Percentiles rank a stretch among this genome's conserved stretches.
phyloP scores from a whole-genome alignment of 2,329 filamentous ascomycete genomes.

The Knoxdaviesia capensis region DNA sequence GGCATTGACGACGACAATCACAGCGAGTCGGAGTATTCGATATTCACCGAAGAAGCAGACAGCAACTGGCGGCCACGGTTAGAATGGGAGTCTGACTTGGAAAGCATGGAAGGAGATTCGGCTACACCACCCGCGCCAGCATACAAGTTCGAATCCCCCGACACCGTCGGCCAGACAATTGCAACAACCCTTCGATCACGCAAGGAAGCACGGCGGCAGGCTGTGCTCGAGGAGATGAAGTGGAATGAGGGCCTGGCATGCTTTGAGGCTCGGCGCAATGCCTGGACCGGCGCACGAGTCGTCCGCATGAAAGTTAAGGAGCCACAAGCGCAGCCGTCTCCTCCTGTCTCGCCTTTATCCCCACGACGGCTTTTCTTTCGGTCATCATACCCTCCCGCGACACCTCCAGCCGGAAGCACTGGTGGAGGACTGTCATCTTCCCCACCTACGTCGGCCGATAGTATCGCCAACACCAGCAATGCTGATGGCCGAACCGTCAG shows the following conservation, averaged over 20 bases:
- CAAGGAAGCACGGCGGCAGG: slow-evolving; percentile 34
- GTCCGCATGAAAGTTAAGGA: slow-evolving; percentile 19
- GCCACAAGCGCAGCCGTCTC: no score
- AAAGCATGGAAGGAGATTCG: background rate
- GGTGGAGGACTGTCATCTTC: no score
- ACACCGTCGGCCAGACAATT: slow-evolving; percentile 21
- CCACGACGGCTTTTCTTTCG: slow-evolving; percentile 3
- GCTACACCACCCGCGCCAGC: background rate
- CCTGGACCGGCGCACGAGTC: slow-evolving; percentile 63
- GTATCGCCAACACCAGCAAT: no score
- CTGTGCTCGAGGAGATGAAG: slow-evolving; percentile 39
- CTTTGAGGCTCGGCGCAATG: slow-evolving; percentile 58
- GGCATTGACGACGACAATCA: slow-evolving; percentile 14
- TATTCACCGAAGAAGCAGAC: slow-evolving; percentile 31
- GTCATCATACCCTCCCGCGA: no score
- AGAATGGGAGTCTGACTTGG: slow-evolving; percentile 29
- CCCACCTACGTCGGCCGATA: no score
- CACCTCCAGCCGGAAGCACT: no score
- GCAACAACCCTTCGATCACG: slow-evolving; percentile 23
- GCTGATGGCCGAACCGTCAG: no score
- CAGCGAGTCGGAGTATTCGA: slow-evolving; percentile 33
- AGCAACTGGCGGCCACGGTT: slow-evolving; percentile 26
- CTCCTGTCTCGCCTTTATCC: background rate
- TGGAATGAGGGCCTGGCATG: slow-evolving; percentile 74
- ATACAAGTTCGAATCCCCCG: slow-evolving; percentile 24